phyloP scores from a whole-genome alignment of 2,329 filamentous ascomycete genomes.

The Canariomyces notabilis region DNA sequence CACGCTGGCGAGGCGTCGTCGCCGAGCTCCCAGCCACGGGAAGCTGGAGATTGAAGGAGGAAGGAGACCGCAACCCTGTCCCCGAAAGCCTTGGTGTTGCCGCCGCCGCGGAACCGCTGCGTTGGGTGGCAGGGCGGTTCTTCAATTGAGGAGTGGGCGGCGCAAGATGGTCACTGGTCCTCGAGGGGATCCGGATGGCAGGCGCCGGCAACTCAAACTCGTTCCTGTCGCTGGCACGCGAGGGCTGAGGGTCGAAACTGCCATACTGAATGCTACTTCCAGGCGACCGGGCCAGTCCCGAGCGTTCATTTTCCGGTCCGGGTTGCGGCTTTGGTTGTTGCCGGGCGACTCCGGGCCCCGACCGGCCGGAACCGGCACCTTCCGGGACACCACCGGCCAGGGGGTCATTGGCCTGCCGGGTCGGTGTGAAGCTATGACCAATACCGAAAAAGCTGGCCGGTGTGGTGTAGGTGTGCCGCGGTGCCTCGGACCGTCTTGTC shows the following conservation, averaged over 20 bases:
- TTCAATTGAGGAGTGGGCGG: constrained; percentile 12
- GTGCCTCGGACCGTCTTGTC: constrained; percentile 30
- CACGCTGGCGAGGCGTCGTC: constrained; percentile 26
- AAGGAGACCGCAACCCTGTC: constrained; percentile 14
- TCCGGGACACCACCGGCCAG: background rate
- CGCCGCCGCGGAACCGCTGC: constrained; percentile 34
- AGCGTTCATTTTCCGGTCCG: constrained; percentile 33
- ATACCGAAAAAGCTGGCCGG: constrained; percentile 16
- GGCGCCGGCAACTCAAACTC: constrained; percentile 51
- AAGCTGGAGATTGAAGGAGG: constrained; percentile 19
- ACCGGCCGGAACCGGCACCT: constrained; percentile 7
- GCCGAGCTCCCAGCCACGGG: too few relatives aligned
- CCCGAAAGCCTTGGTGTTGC: constrained; percentile 10
- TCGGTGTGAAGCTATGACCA: constrained; percentile 14
- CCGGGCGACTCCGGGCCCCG: constrained; percentile 25
- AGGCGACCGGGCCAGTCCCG: constrained; percentile 36
- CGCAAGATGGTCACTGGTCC: constrained; percentile 22
- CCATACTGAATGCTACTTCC: constrained; percentile 45
- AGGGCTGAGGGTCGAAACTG: constrained; percentile 46
- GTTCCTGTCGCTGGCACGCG: constrained; percentile 28
- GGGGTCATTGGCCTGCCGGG: constrained; percentile 5
- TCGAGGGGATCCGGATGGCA: constrained; percentile 41
- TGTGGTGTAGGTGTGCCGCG: constrained; percentile 24
- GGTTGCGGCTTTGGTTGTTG: constrained; percentile 8
- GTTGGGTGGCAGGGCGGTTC: constrained; percentile 30